These are phyloP conservation scores for Ustilago esculenta DNA, from an alignment of 1,284 basidiomycete genomes.

Conservation along the genomic window DNA sequence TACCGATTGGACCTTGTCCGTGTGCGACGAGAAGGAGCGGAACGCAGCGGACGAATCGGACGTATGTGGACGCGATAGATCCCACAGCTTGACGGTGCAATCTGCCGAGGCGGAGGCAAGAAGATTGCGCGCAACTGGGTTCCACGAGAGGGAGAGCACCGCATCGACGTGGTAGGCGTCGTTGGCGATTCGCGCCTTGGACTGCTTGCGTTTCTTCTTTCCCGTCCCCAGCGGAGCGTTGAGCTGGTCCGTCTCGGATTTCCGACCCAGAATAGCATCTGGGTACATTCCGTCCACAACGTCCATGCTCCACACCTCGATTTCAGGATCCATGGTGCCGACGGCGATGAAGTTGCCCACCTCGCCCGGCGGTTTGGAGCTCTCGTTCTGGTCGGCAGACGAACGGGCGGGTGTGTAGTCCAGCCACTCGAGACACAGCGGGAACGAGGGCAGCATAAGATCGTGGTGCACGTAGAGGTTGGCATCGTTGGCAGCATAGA, in stretches of 20 bases:
- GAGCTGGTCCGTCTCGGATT: constrained; percentile 68
- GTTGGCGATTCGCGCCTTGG: constrained; percentile 77
- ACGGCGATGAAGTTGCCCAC: constrained; percentile 94
- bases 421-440: constrained; percentile 98
- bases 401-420: constrained; percentile 79
- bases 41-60: constrained; percentile 73
- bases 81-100: constrained; percentile 96
- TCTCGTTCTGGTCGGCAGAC: constrained; percentile 33
- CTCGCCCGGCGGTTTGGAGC: constrained; percentile 61
- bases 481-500: constrained; percentile 62
- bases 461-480: constrained; percentile 98
- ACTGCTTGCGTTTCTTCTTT: constrained; percentile 79
- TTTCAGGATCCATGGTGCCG: constrained; percentile 95
- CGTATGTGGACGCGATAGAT: constrained; percentile 76
- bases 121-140: constrained; percentile 84
- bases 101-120: constrained; percentile 93
- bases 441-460: constrained; percentile 95
- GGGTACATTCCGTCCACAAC: constrained; percentile 94
- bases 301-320: constrained; percentile 98
- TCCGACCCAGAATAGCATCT: constrained; percentile 86
- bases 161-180: constrained; percentile 88
- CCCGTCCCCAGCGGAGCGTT: constrained; percentile 61
- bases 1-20: constrained; percentile 96
- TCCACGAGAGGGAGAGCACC: constrained; percentile 91
- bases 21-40: constrained; percentile 83